These are phyloP conservation scores for Epichloe coenophiala DNA, from an alignment of 2,329 filamentous ascomycete genomes.

Conservation along the genomic window DNA sequence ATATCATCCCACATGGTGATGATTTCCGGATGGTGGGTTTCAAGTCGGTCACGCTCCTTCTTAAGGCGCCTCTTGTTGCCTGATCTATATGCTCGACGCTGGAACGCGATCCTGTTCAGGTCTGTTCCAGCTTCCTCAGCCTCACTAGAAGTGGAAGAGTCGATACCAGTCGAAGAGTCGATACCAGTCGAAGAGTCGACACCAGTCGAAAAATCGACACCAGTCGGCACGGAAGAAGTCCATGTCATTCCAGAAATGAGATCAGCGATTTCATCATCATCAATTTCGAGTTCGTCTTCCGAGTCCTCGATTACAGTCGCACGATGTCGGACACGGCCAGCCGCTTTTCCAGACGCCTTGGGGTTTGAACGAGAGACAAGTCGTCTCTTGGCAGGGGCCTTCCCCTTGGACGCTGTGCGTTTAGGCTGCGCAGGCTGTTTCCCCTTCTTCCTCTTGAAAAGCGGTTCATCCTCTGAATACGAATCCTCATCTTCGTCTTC, in stretches of 20 bases:
- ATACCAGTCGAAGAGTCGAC: slow-evolving; percentile 3
- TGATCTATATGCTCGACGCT: slow-evolving; percentile 22
- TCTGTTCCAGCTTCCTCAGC: slow-evolving; percentile 4
- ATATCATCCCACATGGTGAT: slow-evolving; percentile 75
- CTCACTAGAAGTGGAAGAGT: slow-evolving; percentile 11
- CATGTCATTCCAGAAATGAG: not conserved
- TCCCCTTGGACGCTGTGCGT: not conserved
- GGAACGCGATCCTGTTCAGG: slow-evolving; percentile 10
- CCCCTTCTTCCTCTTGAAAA: slow-evolving; percentile 10
- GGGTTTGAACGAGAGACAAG: not conserved
- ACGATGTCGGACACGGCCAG: not conserved
- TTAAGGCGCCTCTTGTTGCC: slow-evolving; percentile 15
- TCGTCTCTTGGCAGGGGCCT: not conserved
- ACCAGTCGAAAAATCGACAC: not conserved
- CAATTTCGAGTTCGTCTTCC: not conserved
- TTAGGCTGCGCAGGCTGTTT: slow-evolving; percentile 5
- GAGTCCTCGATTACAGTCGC: not conserved
- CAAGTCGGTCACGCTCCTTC: slow-evolving; percentile 52
- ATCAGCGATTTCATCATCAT: not conserved
- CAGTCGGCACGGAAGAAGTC: slow-evolving; percentile 3
- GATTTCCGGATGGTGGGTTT: slow-evolving; percentile 64
- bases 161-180: slow-evolving; percentile 6
- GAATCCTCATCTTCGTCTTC: slow-evolving; percentile 1
- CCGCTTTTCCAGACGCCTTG: not conserved
- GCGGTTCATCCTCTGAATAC: slow-evolving; percentile 18